phyloP scores from a whole-genome alignment of 2,329 filamentous ascomycete genomes.

The Botryotinia calthae region DNA sequence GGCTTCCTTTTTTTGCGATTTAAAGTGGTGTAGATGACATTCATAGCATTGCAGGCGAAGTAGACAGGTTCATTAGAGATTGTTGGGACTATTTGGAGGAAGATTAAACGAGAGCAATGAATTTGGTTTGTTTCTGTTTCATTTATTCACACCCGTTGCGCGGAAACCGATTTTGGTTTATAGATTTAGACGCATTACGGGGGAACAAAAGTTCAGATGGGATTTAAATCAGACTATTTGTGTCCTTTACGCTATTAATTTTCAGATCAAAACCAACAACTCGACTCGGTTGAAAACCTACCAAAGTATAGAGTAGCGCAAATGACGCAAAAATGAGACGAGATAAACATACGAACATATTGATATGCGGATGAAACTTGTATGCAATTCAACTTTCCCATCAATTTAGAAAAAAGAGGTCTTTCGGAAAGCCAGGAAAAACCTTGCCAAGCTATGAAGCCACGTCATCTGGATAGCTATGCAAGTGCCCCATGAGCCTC shows the following conservation, averaged over 20 bases:
- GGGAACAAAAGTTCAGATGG: too few relatives aligned
- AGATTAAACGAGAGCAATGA: accelerated
- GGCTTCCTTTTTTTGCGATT: neutral
- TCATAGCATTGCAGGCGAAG: neutral
- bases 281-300: neutral
- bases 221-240: neutral
- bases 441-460: neutral
- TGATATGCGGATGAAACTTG: neutral
- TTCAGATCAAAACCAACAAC: neutral
- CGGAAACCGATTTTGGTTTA: too few relatives aligned
- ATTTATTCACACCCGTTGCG: too few relatives aligned
- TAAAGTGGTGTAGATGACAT: neutral
- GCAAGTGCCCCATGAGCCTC: too few relatives aligned
- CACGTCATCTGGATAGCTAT: neutral
- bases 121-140: neutral
- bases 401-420: neutral
- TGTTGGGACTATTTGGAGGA: neutral
- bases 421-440: neutral
- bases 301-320: neutral
- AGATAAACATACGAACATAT: neutral
- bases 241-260: neutral
- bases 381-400: neutral
- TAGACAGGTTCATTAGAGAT: neutral
- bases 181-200: too few relatives aligned
- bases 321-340: neutral